Conservation (phyloP, 2,329 filamentous ascomycete species). For the Cladobotryum protrusum region DNA sequence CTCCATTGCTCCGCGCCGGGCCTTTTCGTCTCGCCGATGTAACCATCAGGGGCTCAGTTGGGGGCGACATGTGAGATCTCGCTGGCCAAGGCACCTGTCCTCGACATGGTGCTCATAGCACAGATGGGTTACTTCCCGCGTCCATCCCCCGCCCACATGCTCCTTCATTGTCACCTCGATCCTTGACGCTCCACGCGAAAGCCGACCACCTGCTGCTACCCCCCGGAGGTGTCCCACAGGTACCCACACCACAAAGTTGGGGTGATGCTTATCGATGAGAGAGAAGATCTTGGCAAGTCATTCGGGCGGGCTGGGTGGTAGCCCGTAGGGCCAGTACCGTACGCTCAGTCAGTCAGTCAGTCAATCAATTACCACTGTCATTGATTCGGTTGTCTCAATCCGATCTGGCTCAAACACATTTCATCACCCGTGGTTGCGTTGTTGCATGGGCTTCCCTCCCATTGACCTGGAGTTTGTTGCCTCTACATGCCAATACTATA, state of each 20-base stretch:
- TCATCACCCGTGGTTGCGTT: neutral
- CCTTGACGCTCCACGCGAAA: constrained; percentile 10
- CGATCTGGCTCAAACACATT: constrained; percentile 6
- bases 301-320: too few species aligned
- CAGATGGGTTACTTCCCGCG: constrained; percentile 20
- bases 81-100: constrained; percentile 8
- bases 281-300: neutral
- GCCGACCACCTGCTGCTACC: constrained; percentile 8
- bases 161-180: constrained; percentile 12
- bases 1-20: constrained; percentile 16
- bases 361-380: neutral
- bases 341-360: too few species aligned
- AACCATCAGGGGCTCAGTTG: constrained; percentile 19
- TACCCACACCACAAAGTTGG: neutral
- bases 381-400: constrained; percentile 3
- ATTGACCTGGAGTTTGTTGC: neutral
- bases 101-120: constrained; percentile 10
- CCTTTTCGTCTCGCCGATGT: constrained; percentile 18
- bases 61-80: constrained; percentile 16
- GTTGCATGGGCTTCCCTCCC: neutral
- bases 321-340: neutral
- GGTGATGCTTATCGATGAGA: neutral
- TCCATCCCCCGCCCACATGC: constrained; percentile 13
- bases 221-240: constrained; percentile 1
- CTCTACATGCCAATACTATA: neutral